Conservation (phyloP, 345 rosid species). For the Eucalyptus guilfoylei region DNA sequence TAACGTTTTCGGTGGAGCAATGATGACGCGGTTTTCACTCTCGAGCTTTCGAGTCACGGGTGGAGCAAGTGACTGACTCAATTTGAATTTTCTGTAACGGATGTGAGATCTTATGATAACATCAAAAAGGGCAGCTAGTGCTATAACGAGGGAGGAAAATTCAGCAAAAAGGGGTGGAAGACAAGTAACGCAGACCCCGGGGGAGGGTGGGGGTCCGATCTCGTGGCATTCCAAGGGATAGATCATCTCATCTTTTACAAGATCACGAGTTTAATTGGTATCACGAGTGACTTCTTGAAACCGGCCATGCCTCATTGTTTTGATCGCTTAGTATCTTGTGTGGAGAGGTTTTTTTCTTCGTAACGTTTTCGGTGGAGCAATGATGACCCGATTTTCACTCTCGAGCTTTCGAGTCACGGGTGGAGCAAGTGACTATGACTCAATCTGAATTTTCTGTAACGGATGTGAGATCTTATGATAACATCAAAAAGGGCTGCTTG, state of each 20-base stretch:
- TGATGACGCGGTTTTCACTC: fast-evolving
- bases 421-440: neutral
- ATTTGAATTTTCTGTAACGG: fast-evolving
- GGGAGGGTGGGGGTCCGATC: too few relatives aligned
- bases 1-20: neutral
- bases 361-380: neutral
- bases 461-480: too few relatives aligned
- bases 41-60: neutral
- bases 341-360: neutral
- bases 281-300: neutral
- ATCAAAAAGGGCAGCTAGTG: neutral
- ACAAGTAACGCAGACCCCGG: too few relatives aligned
- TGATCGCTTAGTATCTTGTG: neutral
- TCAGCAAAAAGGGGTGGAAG: too few relatives aligned
- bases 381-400: neutral
- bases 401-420: neutral
- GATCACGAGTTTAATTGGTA: neutral
- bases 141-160: too few relatives aligned
- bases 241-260: neutral
- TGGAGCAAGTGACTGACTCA: neutral
- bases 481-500: neutral
- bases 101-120: too few relatives aligned
- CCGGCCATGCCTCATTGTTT: too few relatives aligned
- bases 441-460: neutral
- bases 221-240: too few relatives aligned